Base-by-base conservation (phyloP, 2,329 filamentous ascomycete genomes). In the Emmonsiellopsis sp. region DNA sequence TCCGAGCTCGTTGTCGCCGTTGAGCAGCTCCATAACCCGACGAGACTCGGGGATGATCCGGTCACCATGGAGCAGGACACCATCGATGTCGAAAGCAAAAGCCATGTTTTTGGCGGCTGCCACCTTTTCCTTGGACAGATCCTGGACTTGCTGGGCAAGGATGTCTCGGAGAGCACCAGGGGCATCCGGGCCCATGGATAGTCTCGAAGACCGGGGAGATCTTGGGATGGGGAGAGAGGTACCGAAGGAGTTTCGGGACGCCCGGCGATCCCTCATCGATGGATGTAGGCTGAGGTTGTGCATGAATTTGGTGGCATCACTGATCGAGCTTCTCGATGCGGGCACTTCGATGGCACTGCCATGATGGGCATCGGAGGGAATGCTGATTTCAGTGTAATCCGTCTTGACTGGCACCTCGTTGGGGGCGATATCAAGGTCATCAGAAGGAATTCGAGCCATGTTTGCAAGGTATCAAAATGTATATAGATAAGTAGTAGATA, bases 161-260 rank as follows among this genome's bases (percentile, higher is more conserved):
- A 88, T 81, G 49, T 87, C 83, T 3, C 82, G 51, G 74, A 71
- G 57, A 75, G 80, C 78, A 81, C 81, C 58, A 77, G 80, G 59
- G 77, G 79, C 56, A 72, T 52, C 72, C 68, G 78, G 72, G 37
- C 85, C 79, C 3, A 82, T 83, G 9, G 82, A 85, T 49, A 87
- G 76, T 42, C 85, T 78, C 4, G 84, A 87, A 62, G 81, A 79
- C 61, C 85, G 79, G 69, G 86, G 86, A 45, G 83, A 81, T 60
- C 82, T 76, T 48, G 86, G 86, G 61, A 89, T 89, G 51, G 85
- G 86, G 13, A 89, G 78, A 17, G 84, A 79, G 48, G 83, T 77
- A 57, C 86, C 86, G 65, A 88, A 88, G 14, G 85, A 88, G 78
- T 88, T 89, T 58, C 86, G 81, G 17, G 86, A 88, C 46, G 79